These are phyloP conservation scores for Neospermospora avenae DNA, from an alignment of 2,329 filamentous ascomycete genomes.

Conservation along the genomic window DNA sequence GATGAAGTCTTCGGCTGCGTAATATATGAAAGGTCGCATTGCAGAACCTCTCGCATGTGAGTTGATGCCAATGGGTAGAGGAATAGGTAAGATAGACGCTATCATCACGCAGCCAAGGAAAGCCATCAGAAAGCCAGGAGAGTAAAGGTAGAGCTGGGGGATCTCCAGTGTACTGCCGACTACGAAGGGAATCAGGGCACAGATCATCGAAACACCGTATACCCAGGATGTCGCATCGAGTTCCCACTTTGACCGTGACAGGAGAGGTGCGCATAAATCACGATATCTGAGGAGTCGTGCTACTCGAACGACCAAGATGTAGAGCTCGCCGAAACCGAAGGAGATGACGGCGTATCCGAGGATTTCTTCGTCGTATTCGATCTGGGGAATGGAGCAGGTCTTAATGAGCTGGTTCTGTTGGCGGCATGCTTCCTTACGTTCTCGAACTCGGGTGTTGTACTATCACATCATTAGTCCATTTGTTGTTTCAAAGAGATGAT, in stretches of 20 bases:
- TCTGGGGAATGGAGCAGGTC: constrained; percentile 16
- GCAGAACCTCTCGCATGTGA: constrained; percentile 23
- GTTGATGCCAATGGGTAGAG: constrained; percentile 44
- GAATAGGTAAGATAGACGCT: constrained; percentile 74
- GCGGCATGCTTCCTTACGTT: constrained; percentile 16
- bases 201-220: constrained; percentile 24
- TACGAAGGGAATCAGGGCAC: constrained; percentile 25
- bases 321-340: constrained; percentile 25
- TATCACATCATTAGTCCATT: background rate
- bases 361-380: constrained; percentile 22
- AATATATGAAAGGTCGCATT: constrained; percentile 26
- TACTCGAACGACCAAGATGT: constrained; percentile 21
- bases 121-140: constrained; percentile 79
- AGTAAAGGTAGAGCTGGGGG: constrained; percentile 37
- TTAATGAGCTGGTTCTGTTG: constrained; percentile 4
- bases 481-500: background rate
- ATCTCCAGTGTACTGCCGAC: constrained; percentile 19
- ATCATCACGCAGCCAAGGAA: constrained; percentile 77
- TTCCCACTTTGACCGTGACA: constrained; percentile 25
- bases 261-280: constrained; percentile 24
- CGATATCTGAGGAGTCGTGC: constrained; percentile 15
- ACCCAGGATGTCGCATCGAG: constrained; percentile 27
- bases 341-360: constrained; percentile 24
- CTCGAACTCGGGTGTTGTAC: constrained; percentile 15
- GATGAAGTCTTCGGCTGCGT: constrained; percentile 29